Evolutionary conservation across 331 rosid genomes (phyloP).

Genomic region (Erythrophleum ivorense): DNA sequence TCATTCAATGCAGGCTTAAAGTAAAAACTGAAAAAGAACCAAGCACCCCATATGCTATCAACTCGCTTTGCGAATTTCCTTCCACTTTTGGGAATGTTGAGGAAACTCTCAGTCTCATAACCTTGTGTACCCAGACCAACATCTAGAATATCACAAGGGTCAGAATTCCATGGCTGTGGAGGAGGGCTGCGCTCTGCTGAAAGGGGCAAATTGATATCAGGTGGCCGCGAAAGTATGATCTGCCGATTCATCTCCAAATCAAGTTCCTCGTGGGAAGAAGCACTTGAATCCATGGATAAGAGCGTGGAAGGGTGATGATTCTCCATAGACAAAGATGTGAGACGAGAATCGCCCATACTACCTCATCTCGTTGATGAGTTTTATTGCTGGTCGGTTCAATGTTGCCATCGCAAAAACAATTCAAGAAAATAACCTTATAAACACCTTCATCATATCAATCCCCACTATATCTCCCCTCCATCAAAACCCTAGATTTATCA

Average conservation of each 20-base stretch:
- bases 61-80: conserved; percentile 83
- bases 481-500: conserved; percentile 92
- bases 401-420: conserved; percentile 68
- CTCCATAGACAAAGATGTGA: conserved; percentile 83
- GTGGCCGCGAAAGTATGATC: conserved; percentile 74
- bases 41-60: conserved; percentile 98
- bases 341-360: conserved; percentile 82
- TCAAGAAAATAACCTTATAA: conserved; percentile 73
- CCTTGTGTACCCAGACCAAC: conserved; percentile 90
- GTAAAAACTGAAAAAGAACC: conserved; percentile 96
- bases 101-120: conserved; percentile 77
- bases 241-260: conserved; percentile 95
- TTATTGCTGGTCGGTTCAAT: conserved; percentile 68
- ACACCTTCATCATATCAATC: conserved; percentile 82
- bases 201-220: conserved; percentile 85
- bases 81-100: conserved; percentile 74
- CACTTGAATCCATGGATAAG: conserved; percentile 97
- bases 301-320: conserved; percentile 93
- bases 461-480: conserved; percentile 99
- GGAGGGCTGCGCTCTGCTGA: conserved; percentile 96
- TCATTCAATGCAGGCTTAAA: conserved; percentile 81
- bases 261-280: conserved; percentile 92
- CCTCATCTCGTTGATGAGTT: conserved; percentile 64
- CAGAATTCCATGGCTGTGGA: conserved; percentile 75
- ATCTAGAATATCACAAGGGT: conserved; percentile 82